Conservation (phyloP, 2,329 filamentous ascomycete genomes). For the Aspergillus aculeatinus region DNA sequence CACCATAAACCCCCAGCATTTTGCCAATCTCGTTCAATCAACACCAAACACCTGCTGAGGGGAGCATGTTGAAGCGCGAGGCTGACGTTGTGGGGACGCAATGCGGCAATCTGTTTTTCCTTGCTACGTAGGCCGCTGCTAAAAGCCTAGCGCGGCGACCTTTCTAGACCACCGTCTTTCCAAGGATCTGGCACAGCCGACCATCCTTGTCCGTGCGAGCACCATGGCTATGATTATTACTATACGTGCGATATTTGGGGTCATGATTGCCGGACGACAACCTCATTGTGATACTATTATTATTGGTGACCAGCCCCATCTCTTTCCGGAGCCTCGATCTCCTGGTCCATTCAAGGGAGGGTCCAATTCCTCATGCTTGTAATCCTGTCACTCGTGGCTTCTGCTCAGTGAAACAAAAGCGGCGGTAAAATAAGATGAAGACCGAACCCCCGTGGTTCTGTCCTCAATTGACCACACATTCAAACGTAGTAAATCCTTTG, state of each 20-base stretch:
- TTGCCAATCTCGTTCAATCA: too few relatives aligned
- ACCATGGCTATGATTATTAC: slow-evolving; percentile 8
- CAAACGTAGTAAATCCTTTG: not conserved
- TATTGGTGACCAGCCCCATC: not conserved
- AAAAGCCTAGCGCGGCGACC: slow-evolving; percentile 10
- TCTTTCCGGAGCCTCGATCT: not conserved
- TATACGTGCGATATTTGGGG: not conserved
- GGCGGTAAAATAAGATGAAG: not conserved
- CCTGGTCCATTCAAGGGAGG: not conserved
- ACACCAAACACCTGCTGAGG: not conserved
- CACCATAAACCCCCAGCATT: too few relatives aligned
- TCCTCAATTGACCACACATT: not conserved
- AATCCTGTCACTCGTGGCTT: not conserved
- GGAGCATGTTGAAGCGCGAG: slow-evolving; percentile 4
- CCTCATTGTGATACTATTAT: slow-evolving; percentile 9
- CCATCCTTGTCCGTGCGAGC: slow-evolving; percentile 13
- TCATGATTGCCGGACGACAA: not conserved
- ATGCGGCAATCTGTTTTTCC: not conserved
- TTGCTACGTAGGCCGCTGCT: not conserved
- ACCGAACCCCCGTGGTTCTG: not conserved
- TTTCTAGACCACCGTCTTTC: slow-evolving; percentile 21
- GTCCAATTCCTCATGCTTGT: not conserved
- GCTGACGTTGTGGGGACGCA: slow-evolving; percentile 9
- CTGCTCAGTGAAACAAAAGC: not conserved
- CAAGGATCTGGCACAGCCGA: slow-evolving; percentile 17